phyloP scores from a whole-genome alignment of 176 grass and related monocot species.

The Carex littledalei region DNA sequence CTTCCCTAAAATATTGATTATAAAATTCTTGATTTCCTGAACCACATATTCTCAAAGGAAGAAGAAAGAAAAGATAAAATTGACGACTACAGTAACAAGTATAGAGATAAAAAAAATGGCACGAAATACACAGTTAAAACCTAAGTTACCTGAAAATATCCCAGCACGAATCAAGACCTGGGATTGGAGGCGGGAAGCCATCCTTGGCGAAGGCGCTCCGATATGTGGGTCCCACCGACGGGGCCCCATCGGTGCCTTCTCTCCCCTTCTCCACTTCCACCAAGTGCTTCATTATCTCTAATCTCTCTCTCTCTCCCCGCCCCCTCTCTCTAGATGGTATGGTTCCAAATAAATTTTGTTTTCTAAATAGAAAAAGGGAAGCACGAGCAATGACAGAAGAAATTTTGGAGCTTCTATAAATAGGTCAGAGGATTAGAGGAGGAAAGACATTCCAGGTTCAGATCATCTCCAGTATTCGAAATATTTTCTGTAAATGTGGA shows the following conservation, averaged over 20 bases:
- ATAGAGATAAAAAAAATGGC: background rate
- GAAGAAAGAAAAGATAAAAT: background rate
- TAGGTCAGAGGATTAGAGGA: background rate
- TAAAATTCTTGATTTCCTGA: background rate
- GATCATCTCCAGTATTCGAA: background rate
- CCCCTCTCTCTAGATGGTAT: background rate
- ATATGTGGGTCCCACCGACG: conserved; percentile 71
- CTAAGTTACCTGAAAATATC: conserved; percentile 73
- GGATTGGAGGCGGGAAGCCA: conserved; percentile 55
- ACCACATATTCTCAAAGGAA: background rate
- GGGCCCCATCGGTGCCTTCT: conserved; percentile 39
- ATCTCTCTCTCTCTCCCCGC: conserved; percentile 12
- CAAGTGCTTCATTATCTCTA: conserved; percentile 55
- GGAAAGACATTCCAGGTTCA: background rate
- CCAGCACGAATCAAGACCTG: conserved; percentile 77
- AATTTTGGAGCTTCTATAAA: conserved; percentile 4
- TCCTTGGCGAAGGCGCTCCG: conserved; percentile 46
- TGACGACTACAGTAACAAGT: background rate
- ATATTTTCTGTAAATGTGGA: background rate
- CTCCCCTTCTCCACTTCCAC: conserved; percentile 61
- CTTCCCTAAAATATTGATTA: background rate
- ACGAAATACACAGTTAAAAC: background rate
- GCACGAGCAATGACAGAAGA: background rate
- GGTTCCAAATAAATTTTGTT: background rate
- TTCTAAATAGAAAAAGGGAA: background rate